Base-by-base conservation (phyloP, 148 eudicot genomes). In the Rhododendron williamsianum region DNA sequence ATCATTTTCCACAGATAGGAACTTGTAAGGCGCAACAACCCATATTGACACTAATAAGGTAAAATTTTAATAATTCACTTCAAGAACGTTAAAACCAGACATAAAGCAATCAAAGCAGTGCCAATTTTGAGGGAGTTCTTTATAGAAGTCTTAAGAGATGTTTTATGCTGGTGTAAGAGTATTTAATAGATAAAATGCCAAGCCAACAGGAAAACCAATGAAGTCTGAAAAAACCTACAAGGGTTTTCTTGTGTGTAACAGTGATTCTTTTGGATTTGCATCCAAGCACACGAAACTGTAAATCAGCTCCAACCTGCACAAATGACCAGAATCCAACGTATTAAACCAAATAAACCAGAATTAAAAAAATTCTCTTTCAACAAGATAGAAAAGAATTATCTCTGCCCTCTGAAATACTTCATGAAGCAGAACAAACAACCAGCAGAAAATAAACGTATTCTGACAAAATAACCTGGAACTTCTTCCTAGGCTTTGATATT, bases 201-300 rank as follows among this genome's bases (percentile, higher is more conserved):
- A 65, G 36, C 21, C 43, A 85, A 74, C 7, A 65, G 82, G 49
- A 10, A 60, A 36, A 21, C 18, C 0, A 54, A 63, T 83, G 77
- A 67, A 84, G 79, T 82, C 48, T 12, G 73, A 84, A 78, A 81
- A 41, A 49, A 65, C 96, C 88, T 94, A 97, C 99, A 51, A 97
- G 99, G 81, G 98, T 94, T 90, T 95, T 97, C 92, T 97, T 97
- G 91, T 97, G 98, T 12, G 99, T 95, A 81, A 97, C 96, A 77
- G 98, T 97, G 58, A 95, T 95, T 91, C 99, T 92, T 89, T 97
- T 97, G 51, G 98, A 95, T 89, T 97, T 97, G 95, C 96, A 93
- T 86, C 99, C 99, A 85, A 97, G 93, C 82, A 97, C 99, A 86
- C 99, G 99, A 84, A 97, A 97, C 73, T 91, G 88, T 71, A 97